Evolutionary conservation across 169 alveolate species (phyloP).

Genomic region (Neospora caninum): DNA sequence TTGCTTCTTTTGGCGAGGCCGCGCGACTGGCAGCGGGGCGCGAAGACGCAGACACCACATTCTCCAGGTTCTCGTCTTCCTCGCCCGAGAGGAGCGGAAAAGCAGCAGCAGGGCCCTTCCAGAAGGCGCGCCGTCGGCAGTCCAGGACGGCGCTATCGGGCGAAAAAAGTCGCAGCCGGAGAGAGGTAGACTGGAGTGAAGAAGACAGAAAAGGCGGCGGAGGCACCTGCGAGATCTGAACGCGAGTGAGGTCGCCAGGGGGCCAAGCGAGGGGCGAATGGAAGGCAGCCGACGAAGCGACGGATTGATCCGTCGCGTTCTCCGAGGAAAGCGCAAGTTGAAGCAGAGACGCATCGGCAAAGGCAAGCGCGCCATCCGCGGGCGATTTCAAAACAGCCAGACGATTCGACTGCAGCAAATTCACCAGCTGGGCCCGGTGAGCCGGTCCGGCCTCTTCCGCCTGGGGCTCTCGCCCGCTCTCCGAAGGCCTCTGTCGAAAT

Average conservation of each 20-base stretch:
- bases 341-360: constrained; percentile 36
- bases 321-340: neutral
- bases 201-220: neutral
- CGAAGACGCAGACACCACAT: too few species aligned
- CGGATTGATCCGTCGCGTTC: too few species aligned
- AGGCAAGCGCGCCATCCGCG: constrained; percentile 64
- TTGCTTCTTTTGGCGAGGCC: too few species aligned
- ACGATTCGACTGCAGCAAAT: constrained; percentile 54
- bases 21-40: too few species aligned
- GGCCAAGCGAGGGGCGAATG: constrained; percentile 1
- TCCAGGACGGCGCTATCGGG: neutral
- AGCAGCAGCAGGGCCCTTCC: neutral
- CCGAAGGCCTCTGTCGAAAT: neutral
- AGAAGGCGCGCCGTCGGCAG: constrained; percentile 13
- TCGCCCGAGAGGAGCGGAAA: neutral
- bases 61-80: too few species aligned
- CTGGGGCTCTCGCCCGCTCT: neutral
- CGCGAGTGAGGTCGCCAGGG: neutral
- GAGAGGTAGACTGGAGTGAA: neutral
- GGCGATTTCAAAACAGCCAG: constrained; percentile 54
- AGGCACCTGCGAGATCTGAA: neutral
- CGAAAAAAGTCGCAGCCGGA: neutral
- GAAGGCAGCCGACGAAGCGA: neutral
- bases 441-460: neutral
- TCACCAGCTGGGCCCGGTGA: constrained; percentile 65